Evolutionary conservation across 805 yeast species (phyloP), one percentile per base, ranked within the genome.

Genomic region (Kodamaea jinghongensis): DNA sequence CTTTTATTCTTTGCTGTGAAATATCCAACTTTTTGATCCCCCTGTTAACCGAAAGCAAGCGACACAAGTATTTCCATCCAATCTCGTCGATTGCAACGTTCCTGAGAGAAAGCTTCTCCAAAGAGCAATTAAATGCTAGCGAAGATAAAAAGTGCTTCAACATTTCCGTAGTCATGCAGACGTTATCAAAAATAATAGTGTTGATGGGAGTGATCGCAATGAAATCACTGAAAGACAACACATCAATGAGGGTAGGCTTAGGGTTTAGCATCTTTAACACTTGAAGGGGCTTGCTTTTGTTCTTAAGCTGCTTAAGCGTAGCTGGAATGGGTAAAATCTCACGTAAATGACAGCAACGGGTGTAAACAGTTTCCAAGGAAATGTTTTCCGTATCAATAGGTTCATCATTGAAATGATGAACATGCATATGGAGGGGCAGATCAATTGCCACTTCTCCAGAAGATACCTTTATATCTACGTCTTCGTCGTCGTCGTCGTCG

Each of bases 371-470:
- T 41, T 77, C 83, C 34, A 78, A 56, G 12, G 42, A 32, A 15
- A 34, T 25, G 13, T 26, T 17, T 34, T 34, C 28, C 4, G 11
- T 28, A 14, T 26, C 17, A 4, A 13, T 25, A 2, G 11, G 30
- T 20, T 20, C 23, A 1, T 45, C 54, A 3, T 59, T 61, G 50
- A 79, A 79, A 28, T 70, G 66, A 39, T 75, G 69, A 46, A 78
- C 83, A 55, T 79, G 83, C 16, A 69, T 39, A 57, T 79, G 84
- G 31, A 84, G 74, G 2, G 91, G 91, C 45, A 79, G 83, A 54
- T 85, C 95, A 49, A 85, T 83, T 43, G 73, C 82, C 26, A 65
- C 58, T 4, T 51, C 50, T 10, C 48, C 55, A 2, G 37, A 25
- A 4, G 35, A 20, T 4, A 22, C 37, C 16, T 30, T 31, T 2